phyloP scores from a whole-genome alignment of 2,329 filamentous ascomycete species.

The Paraphoma sp. region DNA sequence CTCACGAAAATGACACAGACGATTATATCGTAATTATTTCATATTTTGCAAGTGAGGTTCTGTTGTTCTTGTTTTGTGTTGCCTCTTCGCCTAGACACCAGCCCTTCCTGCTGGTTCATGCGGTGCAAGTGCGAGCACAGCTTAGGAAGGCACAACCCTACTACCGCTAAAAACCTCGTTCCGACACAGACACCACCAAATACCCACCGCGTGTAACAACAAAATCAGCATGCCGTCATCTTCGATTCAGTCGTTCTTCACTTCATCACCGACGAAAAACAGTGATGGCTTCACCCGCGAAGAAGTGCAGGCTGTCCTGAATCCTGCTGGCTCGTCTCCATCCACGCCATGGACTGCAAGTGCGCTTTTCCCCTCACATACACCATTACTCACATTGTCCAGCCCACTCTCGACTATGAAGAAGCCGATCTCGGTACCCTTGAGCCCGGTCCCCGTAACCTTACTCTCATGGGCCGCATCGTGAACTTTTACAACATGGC shows the following conservation, averaged over 20 bases:
- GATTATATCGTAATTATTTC: background rate
- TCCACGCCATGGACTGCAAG: constrained; percentile 22
- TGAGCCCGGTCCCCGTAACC: constrained; percentile 56
- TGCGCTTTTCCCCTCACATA: background rate
- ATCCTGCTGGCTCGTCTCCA: constrained; percentile 41
- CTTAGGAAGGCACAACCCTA: no score
- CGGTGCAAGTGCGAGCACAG: no score
- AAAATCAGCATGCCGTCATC: constrained; percentile 40
- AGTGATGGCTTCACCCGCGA: constrained; percentile 62
- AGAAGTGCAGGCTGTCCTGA: constrained; percentile 51
- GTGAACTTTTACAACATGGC: constrained; percentile 60
- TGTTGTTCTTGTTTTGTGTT: background rate
- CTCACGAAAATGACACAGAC: constrained; percentile 14
- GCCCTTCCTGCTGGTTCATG: background rate
- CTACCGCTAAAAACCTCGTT: no score
- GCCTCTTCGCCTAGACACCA: background rate
- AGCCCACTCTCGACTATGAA: constrained; percentile 56
- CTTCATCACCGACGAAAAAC: constrained; percentile 27
- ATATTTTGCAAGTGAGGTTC: background rate
- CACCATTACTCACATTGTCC: constrained; percentile 35
- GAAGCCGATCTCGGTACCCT: constrained; percentile 57
- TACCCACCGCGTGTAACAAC: background rate
- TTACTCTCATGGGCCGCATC: constrained; percentile 62
- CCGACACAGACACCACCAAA: no score
- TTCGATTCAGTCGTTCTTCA: constrained; percentile 55